These are phyloP conservation scores for Cordyceps javanica DNA, from an alignment of 2,329 filamentous ascomycete species.

Conservation along the genomic window DNA sequence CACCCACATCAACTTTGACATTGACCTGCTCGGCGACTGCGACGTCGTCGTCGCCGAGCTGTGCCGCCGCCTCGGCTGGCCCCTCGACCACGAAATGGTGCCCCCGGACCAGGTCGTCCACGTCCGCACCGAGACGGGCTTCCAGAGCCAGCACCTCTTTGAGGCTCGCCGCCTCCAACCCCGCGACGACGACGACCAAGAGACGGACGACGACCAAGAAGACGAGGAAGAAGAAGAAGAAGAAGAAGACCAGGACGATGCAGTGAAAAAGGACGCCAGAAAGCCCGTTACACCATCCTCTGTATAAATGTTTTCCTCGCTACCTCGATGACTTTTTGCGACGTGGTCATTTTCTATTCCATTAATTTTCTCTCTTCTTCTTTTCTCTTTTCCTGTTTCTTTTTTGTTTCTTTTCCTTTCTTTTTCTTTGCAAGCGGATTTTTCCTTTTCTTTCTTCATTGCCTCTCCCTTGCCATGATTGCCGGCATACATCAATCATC, in stretches of 20 bases:
- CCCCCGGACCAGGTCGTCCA: conserved; percentile 57
- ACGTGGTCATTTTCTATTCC: too few relatives aligned
- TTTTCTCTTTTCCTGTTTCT: too few relatives aligned
- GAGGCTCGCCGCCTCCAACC: conserved; percentile 17
- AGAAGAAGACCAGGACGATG: not conserved
- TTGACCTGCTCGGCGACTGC: conserved; percentile 92
- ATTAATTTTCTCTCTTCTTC: not conserved
- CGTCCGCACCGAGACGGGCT: conserved; percentile 36
- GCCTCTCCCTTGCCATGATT: too few relatives aligned
- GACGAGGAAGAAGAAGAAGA: not conserved
- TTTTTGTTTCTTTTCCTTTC: too few relatives aligned
- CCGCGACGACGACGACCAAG: not conserved
- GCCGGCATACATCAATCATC: too few relatives aligned
- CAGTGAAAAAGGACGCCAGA: not conserved
- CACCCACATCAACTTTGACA: conserved; percentile 87
- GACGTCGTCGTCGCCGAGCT: conserved; percentile 86
- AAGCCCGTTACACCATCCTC: not conserved
- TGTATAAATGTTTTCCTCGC: too few relatives aligned
- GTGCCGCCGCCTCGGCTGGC: conserved; percentile 75
- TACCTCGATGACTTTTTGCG: too few relatives aligned
- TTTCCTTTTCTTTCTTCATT: not conserved
- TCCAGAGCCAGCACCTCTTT: conserved; percentile 32
- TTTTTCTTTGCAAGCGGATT: not conserved
- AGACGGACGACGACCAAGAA: not conserved
- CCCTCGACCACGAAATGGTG: conserved; percentile 75